phyloP scores from a whole-genome alignment of 371 early-diverging fungal species.

The Circinella minor region DNA sequence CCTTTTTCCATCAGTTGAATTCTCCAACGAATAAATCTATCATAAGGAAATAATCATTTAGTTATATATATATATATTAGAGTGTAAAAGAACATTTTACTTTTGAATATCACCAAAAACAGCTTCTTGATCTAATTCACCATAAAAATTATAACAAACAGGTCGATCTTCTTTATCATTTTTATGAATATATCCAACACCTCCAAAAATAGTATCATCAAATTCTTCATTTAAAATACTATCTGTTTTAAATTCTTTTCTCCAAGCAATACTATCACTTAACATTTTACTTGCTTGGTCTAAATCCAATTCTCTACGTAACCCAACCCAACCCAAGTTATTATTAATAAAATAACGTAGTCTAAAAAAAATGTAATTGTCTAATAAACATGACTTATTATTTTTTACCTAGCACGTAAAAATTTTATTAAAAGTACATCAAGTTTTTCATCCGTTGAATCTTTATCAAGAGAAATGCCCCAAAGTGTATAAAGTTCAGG shows the following conservation, averaged over 20 bases:
- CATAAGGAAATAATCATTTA: no score
- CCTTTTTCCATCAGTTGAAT: constrained; percentile 68
- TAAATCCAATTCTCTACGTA: constrained; percentile 47
- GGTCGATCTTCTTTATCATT: constrained; percentile 57
- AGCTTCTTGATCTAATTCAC: constrained; percentile 54
- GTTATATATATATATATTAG: no score
- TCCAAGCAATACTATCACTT: constrained; percentile 55
- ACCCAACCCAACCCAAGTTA: no score
- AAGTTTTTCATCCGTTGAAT: constrained; percentile 53
- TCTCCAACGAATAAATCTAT: constrained; percentile 67
- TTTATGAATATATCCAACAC: constrained; percentile 55
- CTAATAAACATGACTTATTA: background rate
- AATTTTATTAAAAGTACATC: constrained; percentile 64
- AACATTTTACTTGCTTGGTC: constrained; percentile 54
- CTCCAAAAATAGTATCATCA: constrained; percentile 48
- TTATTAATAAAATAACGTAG: no score
- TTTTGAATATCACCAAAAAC: constrained; percentile 60
- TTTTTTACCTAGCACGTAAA: constrained; percentile 52
- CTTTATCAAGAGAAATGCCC: constrained; percentile 52
- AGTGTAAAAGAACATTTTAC: constrained; percentile 15
- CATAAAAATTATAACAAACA: constrained; percentile 68
- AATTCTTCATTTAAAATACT: constrained; percentile 54
- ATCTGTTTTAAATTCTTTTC: constrained; percentile 56
- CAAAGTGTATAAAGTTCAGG: constrained; percentile 50
- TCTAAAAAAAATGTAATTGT: background rate